These are phyloP conservation scores for Apiotrichum gracile DNA, from an alignment of 1,284 basidiomycete genomes.

Conservation along the genomic window DNA sequence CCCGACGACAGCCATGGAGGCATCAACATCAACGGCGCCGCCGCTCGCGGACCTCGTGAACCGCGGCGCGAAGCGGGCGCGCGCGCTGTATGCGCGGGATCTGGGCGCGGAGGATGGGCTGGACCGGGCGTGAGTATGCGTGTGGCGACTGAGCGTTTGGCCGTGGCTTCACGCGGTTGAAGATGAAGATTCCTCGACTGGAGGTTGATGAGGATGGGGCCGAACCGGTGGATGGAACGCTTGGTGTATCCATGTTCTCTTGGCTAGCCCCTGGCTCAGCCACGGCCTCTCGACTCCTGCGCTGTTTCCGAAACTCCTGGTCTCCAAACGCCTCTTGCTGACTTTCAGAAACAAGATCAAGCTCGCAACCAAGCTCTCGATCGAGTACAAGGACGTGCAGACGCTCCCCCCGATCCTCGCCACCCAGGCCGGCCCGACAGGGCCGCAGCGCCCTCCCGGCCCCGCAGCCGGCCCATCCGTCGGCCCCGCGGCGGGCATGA, in stretches of 20 bases:
- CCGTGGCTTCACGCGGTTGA: too few species aligned
- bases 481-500: conserved; percentile 11
- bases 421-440: conserved; percentile 65
- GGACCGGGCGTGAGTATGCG: conserved; percentile 39
- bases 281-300: too few species aligned
- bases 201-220: too few species aligned
- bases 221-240: too few species aligned
- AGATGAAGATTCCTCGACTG: too few species aligned
- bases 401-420: conserved; percentile 75
- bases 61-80: conserved; percentile 47
- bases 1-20: not conserved
- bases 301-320: too few species aligned
- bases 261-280: too few species aligned
- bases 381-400: conserved; percentile 81
- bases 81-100: conserved; percentile 45
- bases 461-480: conserved; percentile 57
- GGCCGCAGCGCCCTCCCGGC: conserved; percentile 55
- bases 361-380: conserved; percentile 63
- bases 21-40: conserved; percentile 27
- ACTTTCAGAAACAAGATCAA: conserved; percentile 47
- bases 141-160: too few species aligned
- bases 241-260: too few species aligned
- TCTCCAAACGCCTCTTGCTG: not conserved
- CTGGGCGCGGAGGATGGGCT: conserved; percentile 33
- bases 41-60: conserved; percentile 45